These are phyloP conservation scores for Plasmodium chabaudi DNA, from an alignment of 169 alveolate genomes.

Conservation along the genomic window DNA sequence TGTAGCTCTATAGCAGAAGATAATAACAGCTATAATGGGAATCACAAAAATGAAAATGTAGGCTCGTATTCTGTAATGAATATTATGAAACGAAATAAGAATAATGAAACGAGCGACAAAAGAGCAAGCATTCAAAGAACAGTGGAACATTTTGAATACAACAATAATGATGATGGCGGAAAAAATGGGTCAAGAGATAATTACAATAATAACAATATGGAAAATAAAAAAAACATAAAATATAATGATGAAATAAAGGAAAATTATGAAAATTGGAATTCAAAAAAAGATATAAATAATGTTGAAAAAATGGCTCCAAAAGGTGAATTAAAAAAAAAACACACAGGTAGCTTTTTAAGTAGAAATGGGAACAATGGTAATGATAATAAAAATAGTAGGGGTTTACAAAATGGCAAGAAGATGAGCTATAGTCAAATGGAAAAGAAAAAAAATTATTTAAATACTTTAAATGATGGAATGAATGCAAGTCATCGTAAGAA, in stretches of 20 bases:
- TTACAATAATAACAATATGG: not conserved
- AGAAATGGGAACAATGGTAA: conserved; percentile 13
- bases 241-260: not conserved
- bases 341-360: conserved; percentile 1
- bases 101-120: not conserved
- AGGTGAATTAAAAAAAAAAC: conserved; percentile 29
- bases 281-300: not conserved
- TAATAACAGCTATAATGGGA: not conserved
- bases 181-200: not conserved
- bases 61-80: not conserved
- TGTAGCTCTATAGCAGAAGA: not conserved
- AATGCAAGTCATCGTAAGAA: not conserved
- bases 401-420: conserved; percentile 2
- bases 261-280: not conserved
- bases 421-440: conserved; percentile 9
- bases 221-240: not conserved
- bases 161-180: not conserved
- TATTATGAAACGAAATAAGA: not conserved
- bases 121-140: not conserved
- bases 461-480: too few relatives aligned
- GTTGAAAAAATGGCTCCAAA: not conserved
- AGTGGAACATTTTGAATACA: not conserved
- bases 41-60: not conserved
- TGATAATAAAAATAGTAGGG: not conserved
- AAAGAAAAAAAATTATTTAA: conserved; percentile 2